phyloP scores from a whole-genome alignment of 2,329 filamentous ascomycete species.

The Hymenoscyphus fraxineus region DNA sequence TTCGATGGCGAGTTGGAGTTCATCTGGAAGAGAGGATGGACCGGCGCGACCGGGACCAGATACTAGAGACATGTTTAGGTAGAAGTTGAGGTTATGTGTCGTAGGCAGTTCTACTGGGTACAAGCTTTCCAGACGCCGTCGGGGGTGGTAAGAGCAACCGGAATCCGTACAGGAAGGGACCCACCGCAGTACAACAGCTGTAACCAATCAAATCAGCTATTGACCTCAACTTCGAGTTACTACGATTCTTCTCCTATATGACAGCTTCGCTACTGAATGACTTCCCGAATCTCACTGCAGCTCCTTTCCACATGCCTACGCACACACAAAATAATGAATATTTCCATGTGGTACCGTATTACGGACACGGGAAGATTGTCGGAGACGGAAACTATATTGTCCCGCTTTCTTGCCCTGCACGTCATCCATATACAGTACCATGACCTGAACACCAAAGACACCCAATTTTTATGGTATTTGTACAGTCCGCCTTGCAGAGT shows the following conservation, averaged over 20 bases:
- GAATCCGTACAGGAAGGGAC: not conserved
- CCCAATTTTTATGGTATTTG: no score
- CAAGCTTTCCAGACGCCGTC: not conserved
- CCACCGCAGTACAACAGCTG: not conserved
- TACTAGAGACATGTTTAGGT: constrained; percentile 31
- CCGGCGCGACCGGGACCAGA: constrained; percentile 33
- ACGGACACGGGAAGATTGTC: not conserved
- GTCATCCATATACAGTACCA: no score
- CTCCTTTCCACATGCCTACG: not conserved
- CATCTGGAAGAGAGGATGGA: constrained; percentile 27
- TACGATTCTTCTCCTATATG: no score
- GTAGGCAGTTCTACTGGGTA: not conserved
- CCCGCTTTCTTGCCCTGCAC: not conserved
- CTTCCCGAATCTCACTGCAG: not conserved
- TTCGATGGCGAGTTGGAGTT: constrained; percentile 34
- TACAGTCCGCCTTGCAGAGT: no score
- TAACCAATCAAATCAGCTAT: not conserved
- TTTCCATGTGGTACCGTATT: not conserved
- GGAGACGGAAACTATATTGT: not conserved
- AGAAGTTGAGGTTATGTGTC: not conserved
- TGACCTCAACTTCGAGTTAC: no score
- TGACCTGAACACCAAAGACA: no score
- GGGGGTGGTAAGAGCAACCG: not conserved
- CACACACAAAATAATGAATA: not conserved
- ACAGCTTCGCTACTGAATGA: not conserved